Base-by-base conservation (phyloP, 2,329 filamentous ascomycete genomes). In the Drechslerella dactyloides region DNA sequence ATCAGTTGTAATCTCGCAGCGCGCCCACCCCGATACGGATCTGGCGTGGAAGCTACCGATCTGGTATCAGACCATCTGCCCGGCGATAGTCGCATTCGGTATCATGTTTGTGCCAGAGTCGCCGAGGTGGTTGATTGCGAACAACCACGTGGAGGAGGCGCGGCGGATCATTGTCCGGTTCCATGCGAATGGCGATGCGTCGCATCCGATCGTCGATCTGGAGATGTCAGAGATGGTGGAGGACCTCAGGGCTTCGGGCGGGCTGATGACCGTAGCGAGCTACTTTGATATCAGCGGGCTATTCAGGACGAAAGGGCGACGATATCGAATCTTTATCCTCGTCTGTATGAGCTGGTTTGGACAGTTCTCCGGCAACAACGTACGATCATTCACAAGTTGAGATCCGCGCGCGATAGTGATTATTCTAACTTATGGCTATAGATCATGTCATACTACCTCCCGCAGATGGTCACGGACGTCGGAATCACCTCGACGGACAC, bases 21-120 rank as follows among this genome's bases (percentile, higher is more conserved):
- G 59, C 30, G 37, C 80, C 77, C 59, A 81, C 78, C 78, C 84
- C 78, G 81, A 80, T 21, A 78, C 79, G 1, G 75, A 78, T 30
- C 24, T 75, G 59, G 56, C 85, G 0, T 89, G 87, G 87, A 80
- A 84, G 24, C 82, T 86, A 17, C 87, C 87, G 0, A 82, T 86
- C 6, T 80, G 85, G 74, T 78, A 85, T 1, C 84, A 86, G 75
- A 78, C 82, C 24, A 80, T 81, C 2, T 80, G 82, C 24, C 79
- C 79, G 33, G 77, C 78, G 0, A 74, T 87, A 7, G 83, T 86
- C 44, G 80, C 83, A 46, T 46, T 81, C 30, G 78, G 82, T 21
- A 80, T 83, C 2, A 85, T 82, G 63, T 82, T 86, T 74, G 79
- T 88, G 0, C 86, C 87, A 0, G 86, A 89, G 75, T 86, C 84